phyloP scores from a whole-genome alignment of 148 eudicot species.

The Drosera capensis region DNA sequence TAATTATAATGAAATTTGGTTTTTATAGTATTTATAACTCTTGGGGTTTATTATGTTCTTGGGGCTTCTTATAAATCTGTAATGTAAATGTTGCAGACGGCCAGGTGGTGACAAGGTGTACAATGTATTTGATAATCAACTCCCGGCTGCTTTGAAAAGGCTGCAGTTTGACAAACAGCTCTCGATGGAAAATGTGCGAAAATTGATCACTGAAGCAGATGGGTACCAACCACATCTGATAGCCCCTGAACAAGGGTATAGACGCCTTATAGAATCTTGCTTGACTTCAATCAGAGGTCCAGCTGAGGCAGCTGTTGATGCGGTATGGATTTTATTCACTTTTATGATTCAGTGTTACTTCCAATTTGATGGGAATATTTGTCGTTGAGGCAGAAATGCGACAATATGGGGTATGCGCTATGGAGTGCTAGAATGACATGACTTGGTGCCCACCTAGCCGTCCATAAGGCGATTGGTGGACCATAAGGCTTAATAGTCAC shows the following conservation, averaged over 20 bases:
- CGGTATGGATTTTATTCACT: constrained; percentile 58
- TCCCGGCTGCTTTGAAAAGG: constrained; percentile 94
- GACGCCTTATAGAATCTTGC: constrained; percentile 86
- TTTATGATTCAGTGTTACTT: no score
- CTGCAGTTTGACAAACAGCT: constrained; percentile 96
- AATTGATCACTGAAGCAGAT: constrained; percentile 91
- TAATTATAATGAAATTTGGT: no score
- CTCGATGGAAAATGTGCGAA: constrained; percentile 87
- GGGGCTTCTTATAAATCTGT: background rate
- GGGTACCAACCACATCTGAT: constrained; percentile 99
- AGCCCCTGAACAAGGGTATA: constrained; percentile 97
- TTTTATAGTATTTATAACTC: background rate
- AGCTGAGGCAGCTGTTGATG: constrained; percentile 89
- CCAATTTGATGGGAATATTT: no score
- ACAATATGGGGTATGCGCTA: no score
- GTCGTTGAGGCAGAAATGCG: no score
- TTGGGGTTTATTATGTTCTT: background rate
- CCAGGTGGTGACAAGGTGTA: constrained; percentile 93
- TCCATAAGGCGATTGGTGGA: no score
- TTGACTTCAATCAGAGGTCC: constrained; percentile 83
- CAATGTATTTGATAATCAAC: constrained; percentile 85
- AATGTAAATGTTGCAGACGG: constrained; percentile 56
- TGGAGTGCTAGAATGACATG: no score
- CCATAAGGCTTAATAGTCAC: no score
- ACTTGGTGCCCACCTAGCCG: no score